Percentiles rank a stretch among this genome's conserved stretches.
These are phyloP conservation scores for Austroboletus niveus DNA, from an alignment of 1,284 basidiomycete species.

Conservation along the genomic window DNA sequence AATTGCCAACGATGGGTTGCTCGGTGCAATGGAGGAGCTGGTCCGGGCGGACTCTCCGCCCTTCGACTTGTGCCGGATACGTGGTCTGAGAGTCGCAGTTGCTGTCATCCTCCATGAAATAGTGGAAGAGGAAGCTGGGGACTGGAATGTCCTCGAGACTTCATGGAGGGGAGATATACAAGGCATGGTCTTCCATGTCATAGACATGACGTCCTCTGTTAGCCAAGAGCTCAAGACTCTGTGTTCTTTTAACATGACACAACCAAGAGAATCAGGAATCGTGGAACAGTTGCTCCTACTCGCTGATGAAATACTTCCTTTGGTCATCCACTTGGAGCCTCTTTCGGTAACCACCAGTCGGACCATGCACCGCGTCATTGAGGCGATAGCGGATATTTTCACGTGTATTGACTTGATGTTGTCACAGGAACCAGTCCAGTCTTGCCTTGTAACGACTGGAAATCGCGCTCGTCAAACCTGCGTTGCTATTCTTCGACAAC, in stretches of 20 bases:
- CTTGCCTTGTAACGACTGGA: conserved; percentile 12
- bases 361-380: conserved; percentile 42
- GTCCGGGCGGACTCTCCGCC: conserved; percentile 23
- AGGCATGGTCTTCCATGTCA: conserved; percentile 53
- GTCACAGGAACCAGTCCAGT: conserved; percentile 32
- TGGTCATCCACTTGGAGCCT: conserved; percentile 47
- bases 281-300: conserved; percentile 54
- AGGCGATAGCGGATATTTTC: conserved; percentile 53
- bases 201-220: conserved; percentile 49
- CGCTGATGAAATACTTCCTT: conserved; percentile 50
- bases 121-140: conserved; percentile 44
- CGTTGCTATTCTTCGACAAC: conserved; percentile 43
- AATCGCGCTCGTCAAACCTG: conserved; percentile 45
- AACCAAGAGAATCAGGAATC: conserved; percentile 39
- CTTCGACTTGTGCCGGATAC: conserved; percentile 47
- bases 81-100: conserved; percentile 60
- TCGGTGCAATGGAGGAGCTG: conserved; percentile 62
- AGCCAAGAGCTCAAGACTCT: conserved; percentile 50
- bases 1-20: conserved; percentile 62
- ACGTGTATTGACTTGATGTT: conserved; percentile 48
- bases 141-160: conserved; percentile 50
- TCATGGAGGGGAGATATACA: conserved; percentile 59
- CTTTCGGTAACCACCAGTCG: conserved; percentile 51
- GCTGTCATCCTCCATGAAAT: conserved; percentile 55
- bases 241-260: conserved; percentile 42